Base-by-base conservation (phyloP, 2,329 filamentous ascomycete species). In the Phaeosphaeriaceae sp. region DNA sequence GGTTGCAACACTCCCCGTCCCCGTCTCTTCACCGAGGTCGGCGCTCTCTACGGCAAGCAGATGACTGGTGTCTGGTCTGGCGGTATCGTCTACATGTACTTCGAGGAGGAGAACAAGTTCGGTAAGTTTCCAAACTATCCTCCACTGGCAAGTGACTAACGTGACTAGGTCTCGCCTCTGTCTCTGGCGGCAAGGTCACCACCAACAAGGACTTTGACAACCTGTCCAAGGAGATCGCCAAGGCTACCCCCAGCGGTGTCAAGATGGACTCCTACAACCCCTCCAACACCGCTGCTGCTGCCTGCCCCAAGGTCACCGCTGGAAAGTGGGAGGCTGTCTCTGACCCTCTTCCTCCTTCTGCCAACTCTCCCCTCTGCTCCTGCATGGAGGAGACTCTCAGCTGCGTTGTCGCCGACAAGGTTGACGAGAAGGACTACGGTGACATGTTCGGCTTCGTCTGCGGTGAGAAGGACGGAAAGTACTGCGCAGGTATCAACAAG, bases 51-150 rank as follows among this genome's bases (percentile, higher is more conserved):
- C 81, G 88, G 89, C 54, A 76, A 84, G 59, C 77, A 93, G 60
- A 99, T 99, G 95, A 91, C 88, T 26, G 79, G 80, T 10, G 92
- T 97, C 74, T 95, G 95, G 88, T 96, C 92, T 56, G 95, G 95
- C 70, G 95, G 94, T 81, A 97, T 99, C 67, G 93, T 98, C 77
- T 99, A 98, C 87, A 97, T 97, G 93, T 99, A 95, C 84, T 94
- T 93, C 83, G 86, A 97, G 83, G 94, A 97, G 79, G 83, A 78
- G 60, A 98, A 98, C 83, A 83, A 97, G 77, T 99, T 92, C 74
- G 95, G 91, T 89, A 80, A 68, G 83, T 71, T 21, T 23, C 23
- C 1, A 42, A 6, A 15, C 4, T 3, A 13, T 17, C 1, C 6
- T 17, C 9, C 3, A 23, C 21, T 28, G 24, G 13, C 4, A 42